Evolutionary conservation across 1,139 yeast species (phyloP).

Genomic region (Yamadazyma spencermartinsiae): DNA sequence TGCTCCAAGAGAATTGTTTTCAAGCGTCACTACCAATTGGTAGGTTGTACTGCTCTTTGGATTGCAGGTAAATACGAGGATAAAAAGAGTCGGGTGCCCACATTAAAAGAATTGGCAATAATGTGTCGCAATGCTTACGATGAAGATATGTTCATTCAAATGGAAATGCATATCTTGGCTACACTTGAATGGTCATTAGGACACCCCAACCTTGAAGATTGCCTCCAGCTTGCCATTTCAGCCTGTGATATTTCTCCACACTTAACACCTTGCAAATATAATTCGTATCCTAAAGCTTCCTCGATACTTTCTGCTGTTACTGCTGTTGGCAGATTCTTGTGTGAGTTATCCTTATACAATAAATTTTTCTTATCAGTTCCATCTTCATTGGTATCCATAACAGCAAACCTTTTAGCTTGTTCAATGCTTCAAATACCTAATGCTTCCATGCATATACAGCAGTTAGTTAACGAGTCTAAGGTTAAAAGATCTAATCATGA

Average conservation of each 20-base stretch:
- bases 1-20: conserved; percentile 90
- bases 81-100: conserved; percentile 80
- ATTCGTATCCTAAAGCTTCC: conserved; percentile 17
- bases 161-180: conserved; percentile 87
- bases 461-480: conserved; percentile 20
- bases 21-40: conserved; percentile 87
- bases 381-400: conserved; percentile 63
- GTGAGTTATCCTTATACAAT: conserved; percentile 77
- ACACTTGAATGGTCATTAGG: conserved; percentile 84
- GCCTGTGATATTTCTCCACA: conserved; percentile 23
- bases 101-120: conserved; percentile 69
- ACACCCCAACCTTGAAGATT: conserved; percentile 62
- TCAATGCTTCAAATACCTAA: conserved; percentile 54
- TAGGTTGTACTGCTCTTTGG: conserved; percentile 94
- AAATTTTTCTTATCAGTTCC: conserved; percentile 62
- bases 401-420: conserved; percentile 73
- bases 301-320: conserved; percentile 50
- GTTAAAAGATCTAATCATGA: conserved; percentile 8
- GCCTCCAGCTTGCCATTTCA: conserved; percentile 54
- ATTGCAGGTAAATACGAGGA: conserved; percentile 93
- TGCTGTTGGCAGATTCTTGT: conserved; percentile 64
- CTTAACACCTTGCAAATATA: conserved; percentile 36
- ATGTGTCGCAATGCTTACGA: conserved; percentile 88
- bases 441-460: conserved; percentile 32
- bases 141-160: conserved; percentile 86